Percentiles rank a stretch among this genome's conserved stretches.
These are phyloP conservation scores for Pythium grandisporangium DNA, from an alignment of 352 stramenopile species.

Conservation along the genomic window DNA sequence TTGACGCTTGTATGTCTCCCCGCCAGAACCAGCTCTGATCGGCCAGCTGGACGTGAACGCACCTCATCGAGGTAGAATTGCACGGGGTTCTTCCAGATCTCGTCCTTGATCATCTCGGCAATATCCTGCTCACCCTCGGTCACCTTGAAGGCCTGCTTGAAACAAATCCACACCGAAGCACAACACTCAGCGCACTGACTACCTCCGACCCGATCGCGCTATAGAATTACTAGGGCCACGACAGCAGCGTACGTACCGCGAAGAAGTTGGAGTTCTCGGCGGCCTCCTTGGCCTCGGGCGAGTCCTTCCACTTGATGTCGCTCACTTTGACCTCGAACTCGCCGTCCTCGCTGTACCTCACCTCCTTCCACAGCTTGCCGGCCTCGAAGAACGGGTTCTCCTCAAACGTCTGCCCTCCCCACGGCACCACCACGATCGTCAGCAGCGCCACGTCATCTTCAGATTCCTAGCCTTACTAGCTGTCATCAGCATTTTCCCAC, in stretches of 20 bases:
- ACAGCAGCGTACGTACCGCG: slow-evolving; percentile 15
- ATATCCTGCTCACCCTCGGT: slow-evolving; percentile 47
- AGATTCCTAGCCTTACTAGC: too few relatives aligned
- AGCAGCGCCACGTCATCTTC: neutral
- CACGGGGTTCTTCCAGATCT: slow-evolving; percentile 68
- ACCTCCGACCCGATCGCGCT: neutral
- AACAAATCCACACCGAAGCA: slow-evolving; percentile 1
- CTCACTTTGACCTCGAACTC: slow-evolving; percentile 43
- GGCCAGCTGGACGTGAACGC: too few relatives aligned
- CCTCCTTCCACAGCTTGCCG: slow-evolving; percentile 53
- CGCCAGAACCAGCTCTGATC: too few relatives aligned
- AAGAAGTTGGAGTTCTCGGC: slow-evolving; percentile 43
- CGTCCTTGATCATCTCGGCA: slow-evolving; percentile 73
- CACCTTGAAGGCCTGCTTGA: slow-evolving; percentile 37
- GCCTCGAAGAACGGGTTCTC: slow-evolving; percentile 61
- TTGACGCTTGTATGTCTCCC: too few relatives aligned
- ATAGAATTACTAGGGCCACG: neutral
- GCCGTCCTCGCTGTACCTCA: slow-evolving; percentile 59
- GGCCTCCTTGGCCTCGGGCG: slow-evolving; percentile 38
- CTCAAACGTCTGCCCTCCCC: slow-evolving; percentile 30
- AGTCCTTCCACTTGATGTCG: slow-evolving; percentile 51
- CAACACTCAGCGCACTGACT: too few relatives aligned
- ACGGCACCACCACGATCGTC: neutral
- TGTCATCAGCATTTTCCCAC: too few relatives aligned
- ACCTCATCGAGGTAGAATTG: slow-evolving; percentile 33